Conservation (phyloP, 139 green algal species). For the Dunaliella primolecta region DNA sequence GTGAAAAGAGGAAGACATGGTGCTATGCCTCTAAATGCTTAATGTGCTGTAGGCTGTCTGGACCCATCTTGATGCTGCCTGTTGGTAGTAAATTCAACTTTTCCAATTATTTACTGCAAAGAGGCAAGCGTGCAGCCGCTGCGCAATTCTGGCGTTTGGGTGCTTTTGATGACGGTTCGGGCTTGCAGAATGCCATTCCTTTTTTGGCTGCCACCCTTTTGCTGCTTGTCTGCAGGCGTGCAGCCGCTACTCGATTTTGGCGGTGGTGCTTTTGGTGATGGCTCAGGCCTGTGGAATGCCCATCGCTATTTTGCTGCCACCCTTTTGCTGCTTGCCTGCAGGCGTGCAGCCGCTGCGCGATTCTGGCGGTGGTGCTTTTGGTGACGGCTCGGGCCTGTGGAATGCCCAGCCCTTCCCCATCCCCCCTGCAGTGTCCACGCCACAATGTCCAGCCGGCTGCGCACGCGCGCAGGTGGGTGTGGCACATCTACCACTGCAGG, state of each 20-base stretch:
- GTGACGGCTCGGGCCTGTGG: constrained; percentile 48
- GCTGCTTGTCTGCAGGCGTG: constrained; percentile 43
- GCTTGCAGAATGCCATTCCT: constrained; percentile 71
- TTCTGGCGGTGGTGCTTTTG: not conserved
- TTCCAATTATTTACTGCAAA: no score
- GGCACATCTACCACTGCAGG: no score
- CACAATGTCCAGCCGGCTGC: constrained; percentile 38
- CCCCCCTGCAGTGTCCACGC: constrained; percentile 45
- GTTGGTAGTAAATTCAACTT: no score
- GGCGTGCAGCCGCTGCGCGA: constrained; percentile 39
- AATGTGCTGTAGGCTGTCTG: no score
- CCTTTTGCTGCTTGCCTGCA: no score
- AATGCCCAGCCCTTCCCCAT: constrained; percentile 76
- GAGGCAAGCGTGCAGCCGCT: constrained; percentile 39
- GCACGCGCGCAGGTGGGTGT: constrained; percentile 42
- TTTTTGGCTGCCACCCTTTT: no score
- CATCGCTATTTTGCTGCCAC: no score
- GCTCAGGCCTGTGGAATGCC: constrained; percentile 65
- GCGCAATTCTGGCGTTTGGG: constrained; percentile 9
- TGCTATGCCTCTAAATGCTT: no score
- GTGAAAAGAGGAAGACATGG: no score
- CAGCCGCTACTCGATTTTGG: constrained; percentile 27
- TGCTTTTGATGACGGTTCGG: constrained; percentile 20
- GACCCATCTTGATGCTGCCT: no score
- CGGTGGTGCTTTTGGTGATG: not conserved